phyloP scores from a whole-genome alignment of 768 basidiomycete genomes.

The Epithele typhae region DNA sequence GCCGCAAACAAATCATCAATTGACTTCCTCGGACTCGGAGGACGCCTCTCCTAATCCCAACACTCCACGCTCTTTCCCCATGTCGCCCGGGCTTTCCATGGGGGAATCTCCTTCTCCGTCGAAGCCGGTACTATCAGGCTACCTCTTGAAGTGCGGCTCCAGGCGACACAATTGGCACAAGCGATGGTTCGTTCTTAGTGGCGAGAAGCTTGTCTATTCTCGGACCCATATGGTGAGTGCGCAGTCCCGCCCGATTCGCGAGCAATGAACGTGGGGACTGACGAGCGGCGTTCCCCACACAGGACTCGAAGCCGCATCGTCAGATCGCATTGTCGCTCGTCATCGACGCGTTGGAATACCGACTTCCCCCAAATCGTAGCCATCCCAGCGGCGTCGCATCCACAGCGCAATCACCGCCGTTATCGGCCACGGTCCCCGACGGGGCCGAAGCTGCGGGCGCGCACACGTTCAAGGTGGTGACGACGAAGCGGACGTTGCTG shows the following conservation, averaged over 20 bases:
- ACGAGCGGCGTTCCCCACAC: conserved; percentile 12
- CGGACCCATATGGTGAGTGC: conserved; percentile 90
- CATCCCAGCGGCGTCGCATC: conserved; percentile 23
- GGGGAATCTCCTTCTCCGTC: conserved; percentile 45
- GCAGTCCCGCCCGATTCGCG: conserved; percentile 11
- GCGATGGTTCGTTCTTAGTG: conserved; percentile 93
- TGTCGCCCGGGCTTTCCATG: conserved; percentile 37
- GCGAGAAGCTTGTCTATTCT: conserved; percentile 82
- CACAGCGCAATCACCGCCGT: conserved; percentile 29
- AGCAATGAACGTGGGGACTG: conserved; percentile 2
- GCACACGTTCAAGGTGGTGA: conserved; percentile 93
- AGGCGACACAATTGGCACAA: conserved; percentile 95
- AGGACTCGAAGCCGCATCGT: conserved; percentile 90
- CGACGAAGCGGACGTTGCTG: conserved; percentile 84
- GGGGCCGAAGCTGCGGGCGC: conserved; percentile 39
- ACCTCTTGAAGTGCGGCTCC: conserved; percentile 94
- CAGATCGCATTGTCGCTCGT: conserved; percentile 82
- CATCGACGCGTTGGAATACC: conserved; percentile 88
- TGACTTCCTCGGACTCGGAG: conserved; percentile 80
- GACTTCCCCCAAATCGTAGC: conserved; percentile 50
- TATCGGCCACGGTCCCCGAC: conserved; percentile 15
- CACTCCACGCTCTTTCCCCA: conserved; percentile 38
- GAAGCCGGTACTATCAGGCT: conserved; percentile 85
- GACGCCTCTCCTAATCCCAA: conserved; percentile 54
- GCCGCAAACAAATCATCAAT: conserved; percentile 40